Base-by-base conservation (phyloP, 169 alveolate species). In the Perkinsus marinus region DNA sequence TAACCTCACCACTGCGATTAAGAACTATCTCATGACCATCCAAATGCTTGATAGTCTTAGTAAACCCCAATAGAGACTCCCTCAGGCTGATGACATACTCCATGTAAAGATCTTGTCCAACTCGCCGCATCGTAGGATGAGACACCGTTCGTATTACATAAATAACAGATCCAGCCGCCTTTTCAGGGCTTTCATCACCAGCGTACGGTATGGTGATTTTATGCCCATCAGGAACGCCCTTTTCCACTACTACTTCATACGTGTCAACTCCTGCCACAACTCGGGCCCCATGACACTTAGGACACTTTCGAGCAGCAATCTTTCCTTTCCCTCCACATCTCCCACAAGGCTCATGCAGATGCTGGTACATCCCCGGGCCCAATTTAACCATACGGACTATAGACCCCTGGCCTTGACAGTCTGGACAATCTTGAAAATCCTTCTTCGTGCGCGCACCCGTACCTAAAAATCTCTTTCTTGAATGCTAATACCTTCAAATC, bases 221-320 rank as follows among this genome's bases (percentile, higher is more conserved):
- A 89, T 96, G 96, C 19, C 95, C 96, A 93, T 96, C 94, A 19
- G 98, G 98, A 17, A 95, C 94, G n/a, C 98, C 98, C 93, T 94
- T 95, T 79, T 96, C 98, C 43, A 96, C 92, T 79, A 93, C 94
- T 26, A 96, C 96, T 68, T 93, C 96, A 46, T 96, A 90, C 37
- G 92, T 93, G 90, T 95, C 94, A 91, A 94, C 91, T 26, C 95
- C 97, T 36, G 93, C 92, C 19, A 93, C 92, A 36, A 93, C 91
- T 90, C 95, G 92, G 19, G 95, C 91, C 30, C 97, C 97, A 22
- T 91, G 90, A 92, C 97, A 95, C 79, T 92, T 92, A 68, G 95
- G 95, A 94, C 97, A 96, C 43, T 94, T 95, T 90, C 93, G 91
- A n/a, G 95, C 90, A 17, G 94, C 93, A 0, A 93, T 93, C 39